Base-by-base conservation (phyloP, 306 rosid genomes). In the Corylus heterophylla region DNA sequence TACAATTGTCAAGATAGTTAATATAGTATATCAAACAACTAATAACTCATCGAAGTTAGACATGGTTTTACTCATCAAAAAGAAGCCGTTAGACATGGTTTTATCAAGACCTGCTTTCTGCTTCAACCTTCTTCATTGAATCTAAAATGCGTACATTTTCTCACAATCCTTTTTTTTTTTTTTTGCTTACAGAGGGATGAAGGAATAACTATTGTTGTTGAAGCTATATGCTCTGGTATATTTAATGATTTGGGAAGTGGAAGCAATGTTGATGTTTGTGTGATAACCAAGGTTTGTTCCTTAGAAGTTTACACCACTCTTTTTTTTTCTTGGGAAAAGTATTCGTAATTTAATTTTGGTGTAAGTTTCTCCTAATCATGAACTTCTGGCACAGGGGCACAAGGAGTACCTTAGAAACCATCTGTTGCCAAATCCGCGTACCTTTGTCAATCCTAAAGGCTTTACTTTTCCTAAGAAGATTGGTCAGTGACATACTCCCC, bases 241-340 rank as follows among this genome's bases (percentile, higher is more conserved):
- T 95, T 93, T 70, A 95, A 93, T 81, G 99, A 95, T 83, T 82
- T 95, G 90, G 99, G 99, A 66, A 95, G 97, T 85, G 99, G 99
- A 83, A 93, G 97, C 83, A 92, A 95, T 58, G 98, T 95, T 27
- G 99, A 95, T 75, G 85, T 93, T 76, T 95, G 98, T 81, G 96
- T 95, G 39, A 93, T 95, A 78, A 95, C 99, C 78, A 95, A 91
- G 98, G 99, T 95, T 58, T 71, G 74, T 67, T 82, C 76, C 54
- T 73, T 47, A 11, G 76, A 35, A 8, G 20, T 76, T 35, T 71
- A 56, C 62, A 12, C 69, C 39, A 37, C 75, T 79, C 78, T n/a
- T 51, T 79, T 44, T 74, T 31, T 64, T 63, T 58, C n/a, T 37
- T 73, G 79, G 20, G 70, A 44, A 14, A 7, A 0, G 12, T 50